Percentiles rank a stretch among this genome's conserved stretches.
These are phyloP conservation scores for Clonostachys byssicola DNA, from an alignment of 2,329 filamentous ascomycete genomes.

Conservation along the genomic window DNA sequence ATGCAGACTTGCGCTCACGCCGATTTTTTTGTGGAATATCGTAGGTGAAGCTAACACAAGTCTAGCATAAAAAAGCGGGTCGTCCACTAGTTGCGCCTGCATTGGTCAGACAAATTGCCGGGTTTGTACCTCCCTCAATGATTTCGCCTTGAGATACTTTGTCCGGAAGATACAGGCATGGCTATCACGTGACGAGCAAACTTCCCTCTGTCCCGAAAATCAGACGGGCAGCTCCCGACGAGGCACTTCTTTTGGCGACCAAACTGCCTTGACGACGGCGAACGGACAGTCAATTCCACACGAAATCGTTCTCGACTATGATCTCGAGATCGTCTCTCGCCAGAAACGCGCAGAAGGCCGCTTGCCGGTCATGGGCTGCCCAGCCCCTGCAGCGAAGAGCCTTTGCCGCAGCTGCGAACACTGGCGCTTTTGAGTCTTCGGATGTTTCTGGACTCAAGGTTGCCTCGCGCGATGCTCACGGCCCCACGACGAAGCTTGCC, in stretches of 20 bases:
- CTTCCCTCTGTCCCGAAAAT: constrained; percentile 31
- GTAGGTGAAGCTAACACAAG: no score
- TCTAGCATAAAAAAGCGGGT: no score
- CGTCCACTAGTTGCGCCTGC: no score
- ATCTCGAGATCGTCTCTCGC: constrained; percentile 58
- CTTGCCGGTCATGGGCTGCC: constrained; percentile 54
- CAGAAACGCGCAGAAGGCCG: constrained; percentile 53
- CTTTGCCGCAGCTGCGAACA: constrained; percentile 56
- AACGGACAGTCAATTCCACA: constrained; percentile 48
- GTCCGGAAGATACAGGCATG: constrained; percentile 5
- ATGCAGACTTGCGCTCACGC: no score
- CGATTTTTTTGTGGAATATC: no score
- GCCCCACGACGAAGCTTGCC: constrained; percentile 85
- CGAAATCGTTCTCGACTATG: constrained; percentile 55
- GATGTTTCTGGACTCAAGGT: constrained; percentile 88
- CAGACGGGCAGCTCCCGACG: constrained; percentile 36
- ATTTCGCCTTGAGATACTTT: no score
- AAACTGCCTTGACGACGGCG: constrained; percentile 33
- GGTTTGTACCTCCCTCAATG: no score
- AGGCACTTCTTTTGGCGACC: constrained; percentile 34
- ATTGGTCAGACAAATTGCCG: no score
- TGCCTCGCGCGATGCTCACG: constrained; percentile 83
- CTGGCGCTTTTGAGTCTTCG: constrained; percentile 83
- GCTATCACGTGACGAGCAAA: constrained; percentile 29
- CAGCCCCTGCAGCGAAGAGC: constrained; percentile 43